Evolutionary conservation across 1,139 yeast species (phyloP).

Genomic region (Saccharomyces hybrid): DNA sequence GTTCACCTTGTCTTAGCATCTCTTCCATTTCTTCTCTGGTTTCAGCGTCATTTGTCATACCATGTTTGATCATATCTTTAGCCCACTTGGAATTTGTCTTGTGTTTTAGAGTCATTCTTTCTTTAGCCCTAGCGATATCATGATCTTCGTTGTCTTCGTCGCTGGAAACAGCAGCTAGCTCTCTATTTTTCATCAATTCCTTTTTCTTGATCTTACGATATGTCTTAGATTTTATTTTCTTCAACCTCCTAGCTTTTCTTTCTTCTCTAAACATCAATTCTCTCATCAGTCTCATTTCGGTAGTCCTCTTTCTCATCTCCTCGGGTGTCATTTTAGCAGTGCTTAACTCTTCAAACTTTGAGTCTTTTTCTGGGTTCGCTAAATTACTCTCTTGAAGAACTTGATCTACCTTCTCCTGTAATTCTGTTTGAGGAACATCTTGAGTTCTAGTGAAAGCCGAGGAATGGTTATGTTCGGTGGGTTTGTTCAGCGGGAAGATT

Average conservation of each 20-base stretch:
- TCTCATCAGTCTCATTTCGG: constrained; percentile 83
- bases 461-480: constrained; percentile 39
- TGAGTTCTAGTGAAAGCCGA: constrained; percentile 49
- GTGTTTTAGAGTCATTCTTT: constrained; percentile 87
- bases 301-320: constrained; percentile 69
- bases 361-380: constrained; percentile 64
- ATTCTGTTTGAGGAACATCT: constrained; percentile 46
- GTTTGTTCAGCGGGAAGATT: constrained; percentile 49
- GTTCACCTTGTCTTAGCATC: constrained; percentile 84
- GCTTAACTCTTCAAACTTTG: constrained; percentile 81
- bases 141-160: constrained; percentile 53
- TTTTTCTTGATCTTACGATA: constrained; percentile 82
- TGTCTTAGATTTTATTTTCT: constrained; percentile 88
- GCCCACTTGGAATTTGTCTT: constrained; percentile 91
- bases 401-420: constrained; percentile 59
- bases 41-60: constrained; percentile 77
- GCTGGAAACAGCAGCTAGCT: constrained; percentile 57
- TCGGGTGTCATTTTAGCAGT: constrained; percentile 76
- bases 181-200: constrained; percentile 65
- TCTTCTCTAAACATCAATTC: constrained; percentile 96
- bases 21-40: constrained; percentile 88
- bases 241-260: constrained; percentile 78
- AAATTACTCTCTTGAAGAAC: constrained; percentile 61
- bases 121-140: constrained; percentile 71
- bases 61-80: constrained; percentile 79